Evolutionary conservation across 2,329 filamentous ascomycete species (phyloP), one percentile per base, ranked within the genome.

Genomic region (Trematosphaeria pertusa): DNA sequence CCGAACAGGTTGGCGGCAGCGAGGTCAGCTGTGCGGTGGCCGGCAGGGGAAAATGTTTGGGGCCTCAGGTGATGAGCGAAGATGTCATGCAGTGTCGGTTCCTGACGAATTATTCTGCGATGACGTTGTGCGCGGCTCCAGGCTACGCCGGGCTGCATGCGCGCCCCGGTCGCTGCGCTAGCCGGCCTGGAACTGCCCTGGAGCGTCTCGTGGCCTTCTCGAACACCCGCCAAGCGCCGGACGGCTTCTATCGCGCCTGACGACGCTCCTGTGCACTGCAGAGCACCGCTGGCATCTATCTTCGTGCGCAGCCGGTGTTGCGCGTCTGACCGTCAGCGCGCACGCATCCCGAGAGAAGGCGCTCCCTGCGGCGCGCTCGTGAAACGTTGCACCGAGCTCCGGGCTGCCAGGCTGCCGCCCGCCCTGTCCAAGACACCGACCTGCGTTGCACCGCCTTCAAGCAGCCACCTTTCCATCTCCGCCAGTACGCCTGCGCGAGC

Each of bases 401-500:
- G 6, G 34, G 11, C 41, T 43, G 6, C 41, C 15, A 39, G 41
- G 18, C 46, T 12, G 18, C 37, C 24, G 24, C 24, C 12, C 24
- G 24, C 24, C 24, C 24, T 28, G 24, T n/a, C n/a, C n/a, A n/a
- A n/a, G 32, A 31, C 45, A 30, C 32, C n/a, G 26, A 18, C 34
- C 34, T 37, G 33, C 33, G 20, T 33, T 15, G 43, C 28, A 33
- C 33, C 41, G 24, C 12, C 19, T 2, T 26, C 36, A 8, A 39
- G 18, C 37, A 42, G 44, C 46, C 50, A 50, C 49, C 43, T 52
- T 35, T 50, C 37, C 44, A 28, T 52, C 50, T 44, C 32, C 52
- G 46, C 22, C 22, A 24, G 35, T 36, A 32, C 38, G 24, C 44
- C 43, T 54, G 37, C 47, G 21, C 43, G 20, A 20, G 37, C 37